Percentiles rank a stretch among this genome's conserved stretches.
phyloP scores from a whole-genome alignment of 2,329 filamentous ascomycete species.

The Beauveria bassiana region DNA sequence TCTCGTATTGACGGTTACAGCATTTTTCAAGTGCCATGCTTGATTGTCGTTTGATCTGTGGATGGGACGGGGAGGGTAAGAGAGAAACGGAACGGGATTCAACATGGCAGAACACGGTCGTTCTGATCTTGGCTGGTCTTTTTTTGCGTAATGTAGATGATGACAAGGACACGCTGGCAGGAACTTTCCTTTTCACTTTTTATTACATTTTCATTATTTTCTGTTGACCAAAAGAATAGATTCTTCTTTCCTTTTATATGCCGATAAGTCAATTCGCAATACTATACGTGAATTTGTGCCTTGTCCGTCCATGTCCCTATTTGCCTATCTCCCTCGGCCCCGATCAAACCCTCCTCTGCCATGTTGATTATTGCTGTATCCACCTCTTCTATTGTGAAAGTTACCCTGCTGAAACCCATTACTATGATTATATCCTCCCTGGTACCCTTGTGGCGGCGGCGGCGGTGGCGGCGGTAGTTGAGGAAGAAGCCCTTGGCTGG shows the following conservation, averaged over 20 bases:
- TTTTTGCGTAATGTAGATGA: slow-evolving; percentile 3
- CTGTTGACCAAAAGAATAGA: background rate
- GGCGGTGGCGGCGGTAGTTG: slow-evolving; percentile 13
- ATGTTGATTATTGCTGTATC: slow-evolving; percentile 13
- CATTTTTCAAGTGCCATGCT: background rate
- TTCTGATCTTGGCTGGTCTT: background rate
- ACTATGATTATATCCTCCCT: background rate
- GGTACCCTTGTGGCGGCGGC: background rate
- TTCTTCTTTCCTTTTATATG: background rate
- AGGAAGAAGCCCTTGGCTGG: slow-evolving; percentile 4
- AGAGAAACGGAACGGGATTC: background rate
- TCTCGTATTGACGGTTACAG: background rate
- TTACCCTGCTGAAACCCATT: background rate
- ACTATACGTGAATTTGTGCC: no score
- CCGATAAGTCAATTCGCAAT: no score
- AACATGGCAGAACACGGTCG: background rate
- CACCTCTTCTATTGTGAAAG: slow-evolving; percentile 12
- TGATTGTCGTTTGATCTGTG: background rate
- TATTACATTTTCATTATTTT: background rate
- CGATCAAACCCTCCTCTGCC: slow-evolving; percentile 26
- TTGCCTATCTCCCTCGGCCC: slow-evolving; percentile 20
- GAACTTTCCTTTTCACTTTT: background rate
- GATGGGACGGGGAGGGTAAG: background rate
- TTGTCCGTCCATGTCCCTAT: no score
- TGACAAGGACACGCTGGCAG: background rate